These are phyloP conservation scores for Trypanosoma platydactyli DNA, from an alignment of 208 protist species.

Conservation along the genomic window DNA sequence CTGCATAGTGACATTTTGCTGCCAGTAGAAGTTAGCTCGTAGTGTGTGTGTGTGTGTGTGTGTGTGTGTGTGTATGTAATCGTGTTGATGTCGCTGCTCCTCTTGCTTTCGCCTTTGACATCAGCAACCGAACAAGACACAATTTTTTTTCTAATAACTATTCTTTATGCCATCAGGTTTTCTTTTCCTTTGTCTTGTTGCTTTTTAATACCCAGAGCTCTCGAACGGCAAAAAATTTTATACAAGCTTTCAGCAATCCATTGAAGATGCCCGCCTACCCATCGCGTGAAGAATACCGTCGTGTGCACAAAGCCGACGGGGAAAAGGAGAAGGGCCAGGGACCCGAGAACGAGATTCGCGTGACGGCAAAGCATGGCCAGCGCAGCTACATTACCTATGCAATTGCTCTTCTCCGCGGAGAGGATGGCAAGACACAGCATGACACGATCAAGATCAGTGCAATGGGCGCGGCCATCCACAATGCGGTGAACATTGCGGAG, in stretches of 20 bases:
- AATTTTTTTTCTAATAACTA: too few relatives aligned
- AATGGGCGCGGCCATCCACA: slow-evolving; percentile 90
- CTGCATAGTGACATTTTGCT: too few relatives aligned
- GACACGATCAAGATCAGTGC: slow-evolving; percentile 90
- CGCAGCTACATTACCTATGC: slow-evolving; percentile 90
- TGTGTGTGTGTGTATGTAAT: too few relatives aligned
- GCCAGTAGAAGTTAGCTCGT: too few relatives aligned
- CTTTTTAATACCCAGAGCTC: slow-evolving; percentile 26
- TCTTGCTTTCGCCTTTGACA: too few relatives aligned
- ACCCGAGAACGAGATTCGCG: slow-evolving; percentile 88
- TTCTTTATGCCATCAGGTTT: slow-evolving; percentile 5
- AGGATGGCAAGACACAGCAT: slow-evolving; percentile 77
- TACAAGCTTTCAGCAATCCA: too few relatives aligned
- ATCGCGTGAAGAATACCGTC: slow-evolving; percentile 75
- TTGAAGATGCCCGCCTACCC: slow-evolving; percentile 46
- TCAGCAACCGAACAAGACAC: too few relatives aligned
- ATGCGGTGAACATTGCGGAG: slow-evolving; percentile 92
- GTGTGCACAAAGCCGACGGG: slow-evolving; percentile 49
- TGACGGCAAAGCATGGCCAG: slow-evolving; percentile 74
- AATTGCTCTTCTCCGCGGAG: slow-evolving; percentile 83
- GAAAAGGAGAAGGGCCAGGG: slow-evolving; percentile 58
- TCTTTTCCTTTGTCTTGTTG: slow-evolving; percentile 18
- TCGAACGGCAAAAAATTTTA: too few relatives aligned
- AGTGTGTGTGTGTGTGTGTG: too few relatives aligned
- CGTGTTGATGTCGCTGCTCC: too few relatives aligned